Base-by-base conservation (phyloP, 1,284 basidiomycete species). In the Ceratobasidium sp. region DNA sequence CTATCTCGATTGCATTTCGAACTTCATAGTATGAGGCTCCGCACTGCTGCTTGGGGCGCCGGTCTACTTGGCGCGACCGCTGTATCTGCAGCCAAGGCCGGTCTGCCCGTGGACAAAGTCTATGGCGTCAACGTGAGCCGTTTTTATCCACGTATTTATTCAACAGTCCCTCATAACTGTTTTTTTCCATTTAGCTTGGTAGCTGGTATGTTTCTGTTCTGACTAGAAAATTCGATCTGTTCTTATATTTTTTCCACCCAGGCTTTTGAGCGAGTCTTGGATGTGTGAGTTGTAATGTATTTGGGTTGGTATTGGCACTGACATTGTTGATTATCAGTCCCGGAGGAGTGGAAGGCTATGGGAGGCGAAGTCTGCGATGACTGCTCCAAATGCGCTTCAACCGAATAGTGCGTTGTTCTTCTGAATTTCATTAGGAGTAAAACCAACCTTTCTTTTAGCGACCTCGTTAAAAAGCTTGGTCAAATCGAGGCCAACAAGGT, bases 201-300 rank as follows among this genome's bases (percentile, higher is more conserved):
- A 44, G 58, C 61, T 62, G 66, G 44, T 69, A 49, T 78, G 90
- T 16, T 88, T 88, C 2, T 23, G 9, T 13, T 32, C 28, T 35
- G 59, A 21, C 50, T 41, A 62, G 13, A 16, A n/a, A 16, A 9
- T n/a, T 46, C 7, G 11, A 35, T 35, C 5, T 32, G 2, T 30
- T 30, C 26, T n/a, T 46, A 7, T 6, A 23, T n/a, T 7, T 6
- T 6, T 47, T 49, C 9, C 5, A 1, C 43, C 14, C 64, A 88
- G 88, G 88, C 82, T 89, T 43, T 79, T 90, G 0, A 75, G 88
- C 13, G 89, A 91, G 77, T 81, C 88, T 35, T 91, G 89, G 89
- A 90, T 91, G 89, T 80, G 89, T 67, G n/a, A 54, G 64, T 46
- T 26, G 9, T 3, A 32, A 2, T 28, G 43, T 9, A n/a, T 16